These are phyloP conservation scores for Theobroma grandiflorum DNA, from an alignment of 441 rosid genomes.

Conservation along the genomic window DNA sequence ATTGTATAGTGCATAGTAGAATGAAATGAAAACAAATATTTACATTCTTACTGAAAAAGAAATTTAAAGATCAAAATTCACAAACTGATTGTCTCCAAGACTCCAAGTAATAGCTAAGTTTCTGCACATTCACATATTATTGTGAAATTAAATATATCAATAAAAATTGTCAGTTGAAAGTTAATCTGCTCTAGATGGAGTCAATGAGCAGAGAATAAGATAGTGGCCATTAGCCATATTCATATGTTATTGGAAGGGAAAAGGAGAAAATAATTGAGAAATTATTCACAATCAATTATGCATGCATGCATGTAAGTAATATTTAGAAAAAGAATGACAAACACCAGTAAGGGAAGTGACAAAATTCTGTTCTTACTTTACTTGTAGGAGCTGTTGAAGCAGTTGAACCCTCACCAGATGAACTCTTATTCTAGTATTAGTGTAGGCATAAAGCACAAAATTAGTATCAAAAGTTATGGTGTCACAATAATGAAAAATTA, in stretches of 20 bases:
- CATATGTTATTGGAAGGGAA: neutral
- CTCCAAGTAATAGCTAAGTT: neutral
- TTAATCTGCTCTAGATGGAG: neutral
- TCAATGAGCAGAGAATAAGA: neutral
- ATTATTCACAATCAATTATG: neutral
- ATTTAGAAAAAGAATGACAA: neutral
- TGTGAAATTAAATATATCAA: neutral
- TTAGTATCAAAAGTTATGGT: neutral
- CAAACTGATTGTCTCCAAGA: neutral
- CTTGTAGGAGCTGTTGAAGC: conserved; percentile 55
- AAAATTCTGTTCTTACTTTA: conserved; percentile 44
- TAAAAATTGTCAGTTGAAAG: neutral
- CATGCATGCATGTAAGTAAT: neutral
- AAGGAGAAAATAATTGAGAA: neutral
- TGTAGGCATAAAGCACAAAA: conserved; percentile 10
- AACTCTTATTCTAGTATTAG: conserved; percentile 61
- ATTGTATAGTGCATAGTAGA: neutral
- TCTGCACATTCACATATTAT: neutral
- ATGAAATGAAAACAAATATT: neutral
- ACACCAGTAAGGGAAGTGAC: neutral
- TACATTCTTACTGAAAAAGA: neutral
- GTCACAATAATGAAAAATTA: neutral
- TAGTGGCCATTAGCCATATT: neutral
- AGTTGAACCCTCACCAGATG: conserved; percentile 67
- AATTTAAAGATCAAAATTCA: conserved; percentile 16